Evolutionary conservation across 352 stramenopile genomes (phyloP).

Genomic region (Phytophthora litchii): DNA sequence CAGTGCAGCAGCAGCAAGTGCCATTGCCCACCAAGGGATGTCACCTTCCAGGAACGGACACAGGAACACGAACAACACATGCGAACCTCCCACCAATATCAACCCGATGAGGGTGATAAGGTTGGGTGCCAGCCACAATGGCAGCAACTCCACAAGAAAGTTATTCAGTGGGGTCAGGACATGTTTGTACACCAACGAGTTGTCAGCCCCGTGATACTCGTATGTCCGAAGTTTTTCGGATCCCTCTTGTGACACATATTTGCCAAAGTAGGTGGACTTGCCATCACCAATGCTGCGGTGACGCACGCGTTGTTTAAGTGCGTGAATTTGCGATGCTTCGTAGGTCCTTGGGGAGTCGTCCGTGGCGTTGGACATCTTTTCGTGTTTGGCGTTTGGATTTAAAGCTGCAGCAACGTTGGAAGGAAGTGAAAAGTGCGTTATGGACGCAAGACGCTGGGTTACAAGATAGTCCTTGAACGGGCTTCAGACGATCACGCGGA

Average conservation of each 20-base stretch:
- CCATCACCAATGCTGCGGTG: constrained; percentile 70
- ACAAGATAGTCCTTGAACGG: constrained; percentile 6
- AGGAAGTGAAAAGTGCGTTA: neutral
- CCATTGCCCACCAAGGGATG: constrained; percentile 72
- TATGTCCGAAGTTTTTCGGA: constrained; percentile 88
- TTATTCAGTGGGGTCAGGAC: constrained; percentile 90
- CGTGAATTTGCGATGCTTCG: constrained; percentile 37
- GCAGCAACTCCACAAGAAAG: constrained; percentile 73
- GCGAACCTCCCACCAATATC: constrained; percentile 63
- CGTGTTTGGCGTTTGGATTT: neutral
- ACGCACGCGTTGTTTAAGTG: constrained; percentile 72
- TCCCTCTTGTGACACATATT: constrained; percentile 86
- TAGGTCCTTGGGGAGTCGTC: constrained; percentile 15
- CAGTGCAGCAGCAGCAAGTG: constrained; percentile 57
- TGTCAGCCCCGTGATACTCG: constrained; percentile 86
- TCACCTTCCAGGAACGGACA: constrained; percentile 78
- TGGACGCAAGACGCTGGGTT: constrained; percentile 10
- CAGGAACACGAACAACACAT: constrained; percentile 71
- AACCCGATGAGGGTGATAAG: constrained; percentile 83
- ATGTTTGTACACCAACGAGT: constrained; percentile 89
- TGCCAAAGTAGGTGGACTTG: constrained; percentile 90
- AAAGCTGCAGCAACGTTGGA: neutral
- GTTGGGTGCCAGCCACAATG: constrained; percentile 84
- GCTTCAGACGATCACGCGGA: neutral
- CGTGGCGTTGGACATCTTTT: constrained; percentile 23